Evolutionary conservation across 352 stramenopile genomes (phyloP).

Genomic region (Globisporangium spiculum): DNA sequence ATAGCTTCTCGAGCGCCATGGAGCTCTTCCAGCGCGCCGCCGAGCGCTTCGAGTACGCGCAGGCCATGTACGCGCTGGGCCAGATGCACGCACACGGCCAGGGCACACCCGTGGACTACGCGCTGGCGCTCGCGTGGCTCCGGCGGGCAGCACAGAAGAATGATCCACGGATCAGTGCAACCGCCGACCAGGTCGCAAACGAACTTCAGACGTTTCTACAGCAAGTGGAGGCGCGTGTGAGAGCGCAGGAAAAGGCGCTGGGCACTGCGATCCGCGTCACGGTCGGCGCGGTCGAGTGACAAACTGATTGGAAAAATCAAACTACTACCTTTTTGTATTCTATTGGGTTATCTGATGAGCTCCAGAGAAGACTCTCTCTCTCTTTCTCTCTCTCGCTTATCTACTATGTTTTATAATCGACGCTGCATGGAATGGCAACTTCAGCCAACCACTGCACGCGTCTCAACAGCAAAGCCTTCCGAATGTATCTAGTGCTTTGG

Average conservation of each 20-base stretch:
- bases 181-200: constrained; percentile 19
- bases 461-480: constrained; percentile 9
- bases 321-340: constrained; percentile 11
- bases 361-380: background rate
- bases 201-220: constrained; percentile 44
- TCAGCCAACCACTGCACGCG: background rate
- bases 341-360: constrained; percentile 2
- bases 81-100: constrained; percentile 45
- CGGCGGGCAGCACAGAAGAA: constrained; percentile 26
- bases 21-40: constrained; percentile 41
- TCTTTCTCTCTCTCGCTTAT: background rate
- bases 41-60: constrained; percentile 27
- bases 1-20: constrained; percentile 31
- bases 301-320: constrained; percentile 9
- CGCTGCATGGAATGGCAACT: background rate
- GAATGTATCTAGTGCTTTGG: constrained; percentile 23
- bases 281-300: constrained; percentile 33
- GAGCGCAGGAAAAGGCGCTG: constrained; percentile 36
- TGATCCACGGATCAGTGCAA: constrained; percentile 30
- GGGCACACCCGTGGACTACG: constrained; percentile 31
- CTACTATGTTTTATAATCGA: constrained; percentile 3
- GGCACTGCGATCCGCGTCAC: constrained; percentile 43
- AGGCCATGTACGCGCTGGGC: constrained; percentile 51
- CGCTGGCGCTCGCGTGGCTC: constrained; percentile 46
- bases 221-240: constrained; percentile 40